phyloP scores from a whole-genome alignment of 352 stramenopile genomes.

The Pythium volutum region DNA sequence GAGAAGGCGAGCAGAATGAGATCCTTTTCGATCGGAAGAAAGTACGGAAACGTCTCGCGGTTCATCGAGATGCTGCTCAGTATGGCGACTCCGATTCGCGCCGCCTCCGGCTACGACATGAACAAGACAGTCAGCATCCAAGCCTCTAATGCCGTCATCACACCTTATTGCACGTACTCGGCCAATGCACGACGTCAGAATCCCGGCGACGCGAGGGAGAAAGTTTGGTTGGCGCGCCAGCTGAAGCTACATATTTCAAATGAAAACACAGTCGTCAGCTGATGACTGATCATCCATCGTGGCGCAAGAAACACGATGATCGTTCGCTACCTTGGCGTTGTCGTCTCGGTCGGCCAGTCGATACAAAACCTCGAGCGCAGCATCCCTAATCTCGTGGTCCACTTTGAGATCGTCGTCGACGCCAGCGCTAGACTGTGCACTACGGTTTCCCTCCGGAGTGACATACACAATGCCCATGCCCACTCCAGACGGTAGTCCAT shows the following conservation, averaged over 20 bases:
- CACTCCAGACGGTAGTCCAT: conserved; percentile 58
- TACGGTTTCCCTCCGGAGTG: conserved; percentile 59
- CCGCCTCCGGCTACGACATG: conserved; percentile 50
- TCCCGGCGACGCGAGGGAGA: conserved; percentile 43
- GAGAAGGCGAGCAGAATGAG: conserved; percentile 70
- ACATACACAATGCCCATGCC: conserved; percentile 82
- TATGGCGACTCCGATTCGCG: conserved; percentile 67
- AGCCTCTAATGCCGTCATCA: not conserved
- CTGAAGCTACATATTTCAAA: conserved; percentile 33
- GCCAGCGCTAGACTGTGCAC: conserved; percentile 27
- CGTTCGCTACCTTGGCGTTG: conserved; percentile 36
- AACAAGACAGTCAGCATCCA: conserved; percentile 5
- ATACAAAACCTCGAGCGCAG: conserved; percentile 69
- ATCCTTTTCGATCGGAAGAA: conserved; percentile 75
- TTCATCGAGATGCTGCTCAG: conserved; percentile 80
- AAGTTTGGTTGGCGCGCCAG: conserved; percentile 67
- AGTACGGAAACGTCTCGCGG: conserved; percentile 70
- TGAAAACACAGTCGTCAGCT: not conserved
- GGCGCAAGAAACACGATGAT: not conserved
- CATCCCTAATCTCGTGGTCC: conserved; percentile 77
- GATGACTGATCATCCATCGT: not conserved
- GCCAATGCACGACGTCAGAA: conserved; percentile 68
- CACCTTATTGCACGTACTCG: conserved; percentile 38
- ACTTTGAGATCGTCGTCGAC: conserved; percentile 48
- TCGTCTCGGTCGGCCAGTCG: conserved; percentile 65